phyloP scores from a whole-genome alignment of 1,139 yeast genomes.

The Casaregolazyma suthepensis region DNA sequence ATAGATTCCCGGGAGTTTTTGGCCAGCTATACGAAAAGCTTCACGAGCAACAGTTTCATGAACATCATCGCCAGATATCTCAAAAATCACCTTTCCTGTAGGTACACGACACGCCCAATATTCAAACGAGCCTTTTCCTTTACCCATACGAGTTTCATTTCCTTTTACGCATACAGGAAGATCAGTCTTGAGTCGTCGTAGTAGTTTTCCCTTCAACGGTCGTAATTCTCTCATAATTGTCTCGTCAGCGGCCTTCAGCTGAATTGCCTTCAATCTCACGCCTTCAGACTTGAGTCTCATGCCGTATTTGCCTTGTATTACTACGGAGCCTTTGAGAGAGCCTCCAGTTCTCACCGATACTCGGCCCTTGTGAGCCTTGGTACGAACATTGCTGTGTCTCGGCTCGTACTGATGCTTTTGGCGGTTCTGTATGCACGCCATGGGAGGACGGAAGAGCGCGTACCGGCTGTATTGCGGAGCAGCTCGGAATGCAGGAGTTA shows the following conservation, averaged over 20 bases:
- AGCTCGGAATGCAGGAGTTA: background rate
- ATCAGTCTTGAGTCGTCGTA: conserved; percentile 78
- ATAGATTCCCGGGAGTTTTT: conserved; percentile 85
- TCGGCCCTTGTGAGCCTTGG: conserved; percentile 87
- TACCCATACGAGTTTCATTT: conserved; percentile 99
- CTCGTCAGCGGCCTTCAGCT: conserved; percentile 84
- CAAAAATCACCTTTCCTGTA: conserved; percentile 88
- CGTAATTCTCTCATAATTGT: conserved; percentile 78
- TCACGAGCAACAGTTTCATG: conserved; percentile 91
- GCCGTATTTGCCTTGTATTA: conserved; percentile 80
- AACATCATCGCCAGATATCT: conserved; percentile 66
- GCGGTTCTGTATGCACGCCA: conserved; percentile 33
- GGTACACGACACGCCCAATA: conserved; percentile 98
- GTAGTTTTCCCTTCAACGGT: conserved; percentile 59
- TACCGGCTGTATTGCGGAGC: background rate
- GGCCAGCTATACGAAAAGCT: conserved; percentile 86
- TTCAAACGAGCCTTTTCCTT: conserved; percentile 96
- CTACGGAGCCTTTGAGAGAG: conserved; percentile 76
- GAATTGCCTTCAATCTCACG: conserved; percentile 78
- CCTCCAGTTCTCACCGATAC: conserved; percentile 95
- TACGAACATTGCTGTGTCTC: conserved; percentile 57
- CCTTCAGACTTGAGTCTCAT: conserved; percentile 85
- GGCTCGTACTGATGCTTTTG: conserved; percentile 77
- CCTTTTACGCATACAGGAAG: conserved; percentile 94
- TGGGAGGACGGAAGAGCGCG: conserved; percentile 2